Evolutionary conservation across 768 basidiomycete genomes (phyloP).

Genomic region (Lactifluus echinatus): DNA sequence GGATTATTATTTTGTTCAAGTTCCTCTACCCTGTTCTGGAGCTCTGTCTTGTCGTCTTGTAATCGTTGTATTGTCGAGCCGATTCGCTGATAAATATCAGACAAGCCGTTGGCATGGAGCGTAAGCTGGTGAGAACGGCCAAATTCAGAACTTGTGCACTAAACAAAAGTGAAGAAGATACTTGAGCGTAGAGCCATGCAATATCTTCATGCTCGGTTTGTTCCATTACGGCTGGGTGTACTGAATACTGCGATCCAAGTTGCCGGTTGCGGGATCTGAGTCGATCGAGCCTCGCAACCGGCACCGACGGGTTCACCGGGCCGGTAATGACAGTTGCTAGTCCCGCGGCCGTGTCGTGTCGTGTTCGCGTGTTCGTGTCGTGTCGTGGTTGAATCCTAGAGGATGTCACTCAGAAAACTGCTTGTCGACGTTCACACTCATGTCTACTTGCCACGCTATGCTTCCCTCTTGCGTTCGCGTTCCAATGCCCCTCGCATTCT

Average conservation of each 20-base stretch:
- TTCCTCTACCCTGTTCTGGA: constrained; percentile 28
- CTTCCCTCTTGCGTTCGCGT: constrained; percentile 57
- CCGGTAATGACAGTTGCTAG: background rate
- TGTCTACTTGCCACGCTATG: constrained; percentile 75
- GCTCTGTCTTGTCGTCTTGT: constrained; percentile 23
- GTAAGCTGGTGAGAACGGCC: background rate
- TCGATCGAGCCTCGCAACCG: too few relatives aligned
- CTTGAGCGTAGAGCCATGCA: constrained; percentile 3
- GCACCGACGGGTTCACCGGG: background rate
- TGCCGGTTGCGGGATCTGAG: too few relatives aligned
- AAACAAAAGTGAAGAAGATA: background rate
- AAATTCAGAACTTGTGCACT: background rate
- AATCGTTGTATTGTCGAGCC: constrained; percentile 20
- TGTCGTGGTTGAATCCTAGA: too few relatives aligned
- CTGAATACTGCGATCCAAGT: too few relatives aligned
- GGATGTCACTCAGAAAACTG: constrained; percentile 26
- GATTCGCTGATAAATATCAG: constrained; percentile 28
- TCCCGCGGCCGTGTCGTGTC: too few relatives aligned
- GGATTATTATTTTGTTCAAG: constrained; percentile 29
- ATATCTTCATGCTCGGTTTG: constrained; percentile 5
- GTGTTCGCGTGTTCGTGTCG: too few relatives aligned
- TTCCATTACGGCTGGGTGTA: background rate
- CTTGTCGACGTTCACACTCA: constrained; percentile 84
- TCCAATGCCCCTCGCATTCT: constrained; percentile 60
- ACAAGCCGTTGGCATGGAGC: background rate